A percentile compares a stretch with the other conserved stretches of the same genome.
phyloP scores from a whole-genome alignment of 228 moss, liverwort and hornwort genomes.

The Sphagnum fallax region DNA sequence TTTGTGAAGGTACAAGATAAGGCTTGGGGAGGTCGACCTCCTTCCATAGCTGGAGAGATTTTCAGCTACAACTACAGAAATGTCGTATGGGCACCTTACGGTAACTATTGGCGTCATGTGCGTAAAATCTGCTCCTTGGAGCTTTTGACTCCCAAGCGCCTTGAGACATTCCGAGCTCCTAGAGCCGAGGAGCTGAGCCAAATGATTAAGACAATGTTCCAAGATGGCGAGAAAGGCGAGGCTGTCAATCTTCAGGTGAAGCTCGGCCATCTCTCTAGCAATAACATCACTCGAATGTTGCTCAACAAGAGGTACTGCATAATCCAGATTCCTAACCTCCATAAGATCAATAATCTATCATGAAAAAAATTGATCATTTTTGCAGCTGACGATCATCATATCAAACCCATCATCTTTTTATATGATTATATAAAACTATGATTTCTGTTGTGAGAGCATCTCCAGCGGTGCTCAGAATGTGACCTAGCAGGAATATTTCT shows the following conservation, averaged over 20 bases:
- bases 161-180: neutral
- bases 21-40: neutral
- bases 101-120: neutral
- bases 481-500: too few relatives aligned
- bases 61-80: conserved; percentile 1
- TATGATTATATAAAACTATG: neutral
- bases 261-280: neutral
- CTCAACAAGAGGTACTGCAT: neutral
- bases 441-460: too few relatives aligned
- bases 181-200: neutral
- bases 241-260: neutral
- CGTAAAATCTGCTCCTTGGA: conserved; percentile 2
- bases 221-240: neutral
- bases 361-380: neutral
- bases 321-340: neutral
- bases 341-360: neutral
- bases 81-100: conserved; percentile 1
- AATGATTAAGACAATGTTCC: neutral
- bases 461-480: too few relatives aligned
- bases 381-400: neutral
- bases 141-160: neutral
- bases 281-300: neutral
- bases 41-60: conserved; percentile 1
- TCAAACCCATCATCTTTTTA: neutral
- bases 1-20: conserved; percentile 1